phyloP scores from a whole-genome alignment of 176 grass and related monocot genomes.

The Alloteropsis semialata region DNA sequence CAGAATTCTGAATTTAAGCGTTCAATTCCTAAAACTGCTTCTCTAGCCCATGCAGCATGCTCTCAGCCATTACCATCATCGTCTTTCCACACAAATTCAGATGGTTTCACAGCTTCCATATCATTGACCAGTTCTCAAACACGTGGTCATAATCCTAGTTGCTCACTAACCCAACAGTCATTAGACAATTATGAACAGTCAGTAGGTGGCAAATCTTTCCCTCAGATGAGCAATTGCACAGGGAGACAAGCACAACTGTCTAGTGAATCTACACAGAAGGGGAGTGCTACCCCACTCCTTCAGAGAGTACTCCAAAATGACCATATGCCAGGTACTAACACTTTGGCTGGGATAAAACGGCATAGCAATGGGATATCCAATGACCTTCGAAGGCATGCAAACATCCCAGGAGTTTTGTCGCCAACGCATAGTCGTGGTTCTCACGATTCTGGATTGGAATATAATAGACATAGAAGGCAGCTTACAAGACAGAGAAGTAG shows the following conservation, averaged over 20 bases:
- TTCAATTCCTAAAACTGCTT: constrained; percentile 34
- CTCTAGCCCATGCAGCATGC: constrained; percentile 30
- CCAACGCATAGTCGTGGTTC: constrained; percentile 45
- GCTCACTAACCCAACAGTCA: constrained; percentile 70
- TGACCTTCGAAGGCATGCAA: constrained; percentile 5
- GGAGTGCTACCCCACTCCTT: constrained; percentile 27
- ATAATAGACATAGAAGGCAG: constrained; percentile 55
- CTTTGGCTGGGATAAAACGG: constrained; percentile 34
- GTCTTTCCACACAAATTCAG: constrained; percentile 52
- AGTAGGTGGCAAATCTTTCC: constrained; percentile 66
- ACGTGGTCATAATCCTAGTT: constrained; percentile 70
- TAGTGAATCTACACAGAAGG: constrained; percentile 50
- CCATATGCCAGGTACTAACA: constrained; percentile 42
- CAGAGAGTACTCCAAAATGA: constrained; percentile 58
- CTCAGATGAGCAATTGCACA: constrained; percentile 46
- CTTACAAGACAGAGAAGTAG: constrained; percentile 62
- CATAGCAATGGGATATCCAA: constrained; percentile 40
- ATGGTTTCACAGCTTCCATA: constrained; percentile 55
- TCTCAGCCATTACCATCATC: constrained; percentile 52
- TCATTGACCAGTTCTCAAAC: constrained; percentile 55
- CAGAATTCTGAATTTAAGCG: constrained; percentile 42
- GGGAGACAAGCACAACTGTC: constrained; percentile 53
- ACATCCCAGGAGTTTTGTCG: constrained; percentile 20
- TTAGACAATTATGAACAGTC: constrained; percentile 70
- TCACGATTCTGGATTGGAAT: constrained; percentile 49